Conservation (phyloP, 108 stramenopile genomes). For the Bacterosira constricta region DNA sequence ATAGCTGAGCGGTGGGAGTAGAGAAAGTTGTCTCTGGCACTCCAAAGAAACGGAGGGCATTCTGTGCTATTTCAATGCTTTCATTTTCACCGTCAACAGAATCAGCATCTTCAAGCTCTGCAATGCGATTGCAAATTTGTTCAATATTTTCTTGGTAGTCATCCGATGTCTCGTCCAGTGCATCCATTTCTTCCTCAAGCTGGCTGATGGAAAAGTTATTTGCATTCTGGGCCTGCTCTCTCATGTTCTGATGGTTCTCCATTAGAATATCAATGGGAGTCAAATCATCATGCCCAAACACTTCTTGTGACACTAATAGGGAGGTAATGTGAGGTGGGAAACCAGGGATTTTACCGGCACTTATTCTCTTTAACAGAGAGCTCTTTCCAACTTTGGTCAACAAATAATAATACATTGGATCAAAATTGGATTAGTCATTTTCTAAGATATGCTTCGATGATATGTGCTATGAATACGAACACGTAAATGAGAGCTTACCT, state of each 20-base stretch:
- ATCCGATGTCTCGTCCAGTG: constrained; percentile 24
- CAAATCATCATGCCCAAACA: constrained; percentile 33
- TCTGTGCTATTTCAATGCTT: constrained; percentile 17
- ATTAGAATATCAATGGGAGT: constrained; percentile 53
- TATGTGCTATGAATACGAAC: background rate
- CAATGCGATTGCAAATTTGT: constrained; percentile 67
- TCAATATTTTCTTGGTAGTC: constrained; percentile 63
- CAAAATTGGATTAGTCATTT: background rate
- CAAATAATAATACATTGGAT: background rate
- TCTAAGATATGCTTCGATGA: too few relatives aligned
- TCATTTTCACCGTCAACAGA: constrained; percentile 8
- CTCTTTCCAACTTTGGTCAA: constrained; percentile 73
- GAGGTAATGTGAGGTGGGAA: constrained; percentile 68
- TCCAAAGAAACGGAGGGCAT: constrained; percentile 62
- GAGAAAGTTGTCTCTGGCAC: constrained; percentile 32
- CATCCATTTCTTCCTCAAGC: constrained; percentile 52
- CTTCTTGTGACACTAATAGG: constrained; percentile 70
- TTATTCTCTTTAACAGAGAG: constrained; percentile 68
- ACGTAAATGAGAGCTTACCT: background rate
- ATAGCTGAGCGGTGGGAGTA: constrained; percentile 43
- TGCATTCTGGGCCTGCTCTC: constrained; percentile 19
- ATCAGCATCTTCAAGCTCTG: constrained; percentile 62
- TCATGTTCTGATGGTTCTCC: constrained; percentile 33
- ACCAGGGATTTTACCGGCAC: constrained; percentile 76
- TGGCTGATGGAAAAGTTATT: constrained; percentile 31